A percentile compares a stretch with the other conserved stretches of the same genome.
Evolutionary conservation across 345 rosid species (phyloP).

Genomic region (Raphanus sativus): DNA sequence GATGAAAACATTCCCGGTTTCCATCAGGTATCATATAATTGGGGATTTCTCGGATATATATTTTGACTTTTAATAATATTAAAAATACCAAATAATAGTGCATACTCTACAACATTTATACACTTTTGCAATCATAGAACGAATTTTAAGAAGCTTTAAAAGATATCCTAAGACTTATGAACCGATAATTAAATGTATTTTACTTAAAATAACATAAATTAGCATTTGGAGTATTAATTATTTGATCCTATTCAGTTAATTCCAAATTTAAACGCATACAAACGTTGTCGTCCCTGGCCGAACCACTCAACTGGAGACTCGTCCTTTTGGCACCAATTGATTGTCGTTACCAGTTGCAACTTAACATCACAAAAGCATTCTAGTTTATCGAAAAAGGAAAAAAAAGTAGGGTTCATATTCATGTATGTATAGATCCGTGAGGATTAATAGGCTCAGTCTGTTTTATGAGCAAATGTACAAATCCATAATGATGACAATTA

Average conservation of each 20-base stretch:
- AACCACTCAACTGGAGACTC: conserved; percentile 29
- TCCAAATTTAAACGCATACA: conserved; percentile 2
- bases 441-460: conserved; percentile 39
- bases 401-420: conserved; percentile 34
- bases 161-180: background rate
- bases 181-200: background rate
- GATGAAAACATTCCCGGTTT: background rate
- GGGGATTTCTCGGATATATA: background rate
- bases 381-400: conserved; percentile 13
- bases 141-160: background rate
- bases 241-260: background rate
- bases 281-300: background rate
- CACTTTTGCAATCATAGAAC: background rate
- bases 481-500: conserved; percentile 31
- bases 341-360: conserved; percentile 29
- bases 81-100: background rate
- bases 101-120: background rate
- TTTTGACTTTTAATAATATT: background rate
- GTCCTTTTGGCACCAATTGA: conserved; percentile 10
- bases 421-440: conserved; percentile 35
- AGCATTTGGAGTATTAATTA: background rate
- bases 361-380: conserved; percentile 30
- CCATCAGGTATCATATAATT: background rate
- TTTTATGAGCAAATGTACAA: conserved; percentile 24
- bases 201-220: background rate